These are phyloP conservation scores for Xylogone sp. DNA, from an alignment of 2,329 filamentous ascomycete species.

Conservation along the genomic window DNA sequence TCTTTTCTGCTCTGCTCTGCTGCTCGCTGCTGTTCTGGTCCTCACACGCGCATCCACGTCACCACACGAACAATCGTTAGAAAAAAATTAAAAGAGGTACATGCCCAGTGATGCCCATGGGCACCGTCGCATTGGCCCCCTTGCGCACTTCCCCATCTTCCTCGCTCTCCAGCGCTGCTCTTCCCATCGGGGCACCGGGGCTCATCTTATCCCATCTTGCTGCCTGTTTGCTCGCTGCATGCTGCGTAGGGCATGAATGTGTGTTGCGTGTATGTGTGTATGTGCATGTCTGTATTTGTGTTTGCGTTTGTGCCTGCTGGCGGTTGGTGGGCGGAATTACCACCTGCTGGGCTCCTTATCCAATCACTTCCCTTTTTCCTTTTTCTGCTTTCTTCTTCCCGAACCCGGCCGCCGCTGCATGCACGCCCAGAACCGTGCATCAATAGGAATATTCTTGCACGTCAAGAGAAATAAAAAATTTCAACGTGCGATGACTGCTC, in stretches of 20 bases:
- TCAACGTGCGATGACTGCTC: not conserved
- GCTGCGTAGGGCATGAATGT: no score
- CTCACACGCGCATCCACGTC: not conserved
- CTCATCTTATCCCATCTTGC: not conserved
- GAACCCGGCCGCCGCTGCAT: not conserved
- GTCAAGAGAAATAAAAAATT: no score
- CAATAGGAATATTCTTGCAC: not conserved
- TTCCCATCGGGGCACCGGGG: not conserved
- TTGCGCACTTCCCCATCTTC: not conserved
- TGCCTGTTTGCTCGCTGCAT: not conserved
- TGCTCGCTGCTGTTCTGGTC: not conserved
- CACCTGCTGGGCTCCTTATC: no score
- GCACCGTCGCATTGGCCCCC: not conserved
- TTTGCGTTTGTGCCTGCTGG: no score
- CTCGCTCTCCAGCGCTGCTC: not conserved
- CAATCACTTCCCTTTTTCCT: not conserved
- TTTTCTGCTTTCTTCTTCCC: no score
- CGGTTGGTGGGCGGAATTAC: no score
- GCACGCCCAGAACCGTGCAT: not conserved
- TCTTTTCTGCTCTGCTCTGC: not conserved
- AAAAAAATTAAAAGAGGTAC: not conserved
- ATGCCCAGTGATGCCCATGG: not conserved
- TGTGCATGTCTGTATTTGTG: no score
- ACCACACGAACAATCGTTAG: not conserved
- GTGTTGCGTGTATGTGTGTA: no score